Conservation (phyloP, 805 yeast genomes). For the Teunomyces funiuensis region DNA sequence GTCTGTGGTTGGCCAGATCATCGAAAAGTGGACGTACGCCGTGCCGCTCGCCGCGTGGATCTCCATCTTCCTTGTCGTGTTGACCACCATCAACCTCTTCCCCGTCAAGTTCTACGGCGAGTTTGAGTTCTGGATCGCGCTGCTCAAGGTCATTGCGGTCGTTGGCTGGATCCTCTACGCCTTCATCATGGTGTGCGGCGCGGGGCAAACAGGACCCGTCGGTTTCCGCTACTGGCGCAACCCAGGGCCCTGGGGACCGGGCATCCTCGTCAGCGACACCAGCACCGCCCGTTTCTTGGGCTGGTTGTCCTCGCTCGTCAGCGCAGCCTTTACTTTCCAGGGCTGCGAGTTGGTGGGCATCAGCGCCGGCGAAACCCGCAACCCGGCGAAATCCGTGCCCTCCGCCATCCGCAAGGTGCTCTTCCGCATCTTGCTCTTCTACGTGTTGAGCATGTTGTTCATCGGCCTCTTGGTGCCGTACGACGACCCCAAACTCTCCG, state of each 20-base stretch:
- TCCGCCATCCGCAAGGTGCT: conserved; percentile 70
- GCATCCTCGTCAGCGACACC: conserved; percentile 47
- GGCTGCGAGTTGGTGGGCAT: conserved; percentile 78
- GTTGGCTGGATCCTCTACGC: conserved; percentile 69
- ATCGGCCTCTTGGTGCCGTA: conserved; percentile 71
- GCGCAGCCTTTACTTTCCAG: conserved; percentile 79
- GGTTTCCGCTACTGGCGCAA: conserved; percentile 82
- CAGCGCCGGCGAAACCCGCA: conserved; percentile 70
- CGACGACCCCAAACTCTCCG: conserved; percentile 54
- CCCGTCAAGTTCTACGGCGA: conserved; percentile 76
- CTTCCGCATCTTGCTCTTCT: conserved; percentile 63
- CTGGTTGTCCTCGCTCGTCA: conserved; percentile 66
- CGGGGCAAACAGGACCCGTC: conserved; percentile 64
- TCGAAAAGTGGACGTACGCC: conserved; percentile 63
- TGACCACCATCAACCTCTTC: conserved; percentile 55
- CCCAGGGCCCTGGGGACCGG: conserved; percentile 76
- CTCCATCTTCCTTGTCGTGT: conserved; percentile 57
- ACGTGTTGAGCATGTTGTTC: conserved; percentile 63
- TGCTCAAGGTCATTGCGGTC: conserved; percentile 64
- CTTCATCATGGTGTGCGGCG: conserved; percentile 74
- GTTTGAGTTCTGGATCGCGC: conserved; percentile 72
- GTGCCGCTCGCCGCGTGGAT: conserved; percentile 78
- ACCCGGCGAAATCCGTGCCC: conserved; percentile 71
- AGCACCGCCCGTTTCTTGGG: conserved; percentile 64
- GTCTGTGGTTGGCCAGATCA: conserved; percentile 66